phyloP scores from a whole-genome alignment of 2,329 filamentous ascomycete genomes.

The Ophiocordyceps camponoti-leonardi region DNA sequence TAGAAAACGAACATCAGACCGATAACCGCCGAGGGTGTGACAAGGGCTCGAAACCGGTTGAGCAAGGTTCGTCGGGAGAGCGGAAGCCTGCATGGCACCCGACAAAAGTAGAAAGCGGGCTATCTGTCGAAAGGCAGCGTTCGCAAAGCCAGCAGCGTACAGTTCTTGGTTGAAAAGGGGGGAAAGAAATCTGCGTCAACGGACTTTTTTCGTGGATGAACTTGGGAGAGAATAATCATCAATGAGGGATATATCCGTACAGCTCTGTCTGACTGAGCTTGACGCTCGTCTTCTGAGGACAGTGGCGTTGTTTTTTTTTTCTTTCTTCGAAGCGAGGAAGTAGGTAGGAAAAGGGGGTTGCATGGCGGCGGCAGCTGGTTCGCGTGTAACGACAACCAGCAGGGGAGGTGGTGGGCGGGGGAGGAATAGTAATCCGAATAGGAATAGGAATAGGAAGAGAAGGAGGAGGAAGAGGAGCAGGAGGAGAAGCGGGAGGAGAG shows the following conservation, averaged over 20 bases:
- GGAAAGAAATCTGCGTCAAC: too few species aligned
- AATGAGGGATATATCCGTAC: too few species aligned
- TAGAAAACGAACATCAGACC: background rate
- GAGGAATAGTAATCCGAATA: too few species aligned
- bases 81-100: background rate
- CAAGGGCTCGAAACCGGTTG: background rate
- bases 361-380: background rate
- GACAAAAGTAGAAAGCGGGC: background rate
- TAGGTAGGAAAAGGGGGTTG: background rate
- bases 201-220: too few species aligned
- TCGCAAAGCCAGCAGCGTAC: too few species aligned
- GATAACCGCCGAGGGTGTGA: background rate
- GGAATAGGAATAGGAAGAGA: too few species aligned
- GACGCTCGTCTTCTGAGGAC: background rate
- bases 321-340: too few species aligned
- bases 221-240: background rate
- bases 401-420: background rate
- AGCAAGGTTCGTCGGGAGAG: background rate
- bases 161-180: too few species aligned
- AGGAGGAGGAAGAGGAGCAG: too few species aligned
- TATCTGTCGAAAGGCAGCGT: too few species aligned
- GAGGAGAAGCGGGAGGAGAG: too few species aligned
- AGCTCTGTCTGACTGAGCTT: too few species aligned
- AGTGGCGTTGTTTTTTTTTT: background rate
- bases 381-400: background rate